Evolutionary conservation across 306 rosid species (phyloP).

Genomic region (Quercus gilva): DNA sequence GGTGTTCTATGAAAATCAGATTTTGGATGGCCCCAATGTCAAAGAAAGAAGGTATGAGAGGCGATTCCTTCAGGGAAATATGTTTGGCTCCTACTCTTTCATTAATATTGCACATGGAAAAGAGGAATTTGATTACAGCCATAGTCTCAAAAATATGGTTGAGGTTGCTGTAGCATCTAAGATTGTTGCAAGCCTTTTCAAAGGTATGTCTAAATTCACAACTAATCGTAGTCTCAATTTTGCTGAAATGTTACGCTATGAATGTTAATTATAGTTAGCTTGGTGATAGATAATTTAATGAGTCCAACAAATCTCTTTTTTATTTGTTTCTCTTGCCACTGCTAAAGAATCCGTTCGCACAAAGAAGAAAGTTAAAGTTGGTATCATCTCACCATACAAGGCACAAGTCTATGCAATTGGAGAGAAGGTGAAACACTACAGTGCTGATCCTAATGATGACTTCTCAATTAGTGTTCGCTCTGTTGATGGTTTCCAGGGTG

Average conservation of each 20-base stretch:
- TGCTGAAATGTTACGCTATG: not conserved
- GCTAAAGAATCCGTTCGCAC: constrained; percentile 5
- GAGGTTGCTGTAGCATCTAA: constrained; percentile 35
- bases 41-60: constrained; percentile 10
- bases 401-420: constrained; percentile 30
- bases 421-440: too few relatives aligned
- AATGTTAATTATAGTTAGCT: not conserved
- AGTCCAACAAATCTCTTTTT: not conserved
- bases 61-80: constrained; percentile 20
- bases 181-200: constrained; percentile 32
- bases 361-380: constrained; percentile 27
- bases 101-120: constrained; percentile 30
- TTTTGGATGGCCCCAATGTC: constrained; percentile 27
- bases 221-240: not conserved
- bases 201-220: constrained; percentile 12
- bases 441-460: too few relatives aligned
- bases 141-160: constrained; percentile 26
- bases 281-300: not conserved
- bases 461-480: too few relatives aligned
- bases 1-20: constrained; percentile 24
- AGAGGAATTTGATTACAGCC: constrained; percentile 17
- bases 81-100: constrained; percentile 31
- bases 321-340: not conserved
- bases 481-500: too few relatives aligned
- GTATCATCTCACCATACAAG: constrained; percentile 45